A percentile compares a stretch with the other conserved stretches of the same genome.
Conservation (phyloP, 345 rosid species). For the Corchorus olitorius region DNA sequence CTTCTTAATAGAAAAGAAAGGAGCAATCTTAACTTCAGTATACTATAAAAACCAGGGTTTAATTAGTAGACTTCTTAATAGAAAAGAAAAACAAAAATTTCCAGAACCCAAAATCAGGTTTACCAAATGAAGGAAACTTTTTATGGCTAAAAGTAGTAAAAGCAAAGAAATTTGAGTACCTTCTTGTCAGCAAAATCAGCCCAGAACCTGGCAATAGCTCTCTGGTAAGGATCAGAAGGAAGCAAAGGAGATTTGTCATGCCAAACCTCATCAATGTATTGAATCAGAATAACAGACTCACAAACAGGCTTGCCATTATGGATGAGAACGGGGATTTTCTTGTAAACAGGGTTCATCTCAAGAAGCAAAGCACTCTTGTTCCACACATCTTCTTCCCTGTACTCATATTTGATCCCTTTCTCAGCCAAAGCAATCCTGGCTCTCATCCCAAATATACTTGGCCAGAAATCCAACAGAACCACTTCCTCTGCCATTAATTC, state of each 20-base stretch:
- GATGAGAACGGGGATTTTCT: slow-evolving; percentile 21
- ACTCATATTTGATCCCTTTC: slow-evolving; percentile 18
- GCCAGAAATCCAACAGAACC: slow-evolving; percentile 19
- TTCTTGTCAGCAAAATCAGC: slow-evolving; percentile 26
- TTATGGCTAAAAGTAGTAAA: too few species aligned
- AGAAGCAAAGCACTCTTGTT: slow-evolving; percentile 23
- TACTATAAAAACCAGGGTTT: too few species aligned
- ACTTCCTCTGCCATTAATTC: not conserved
- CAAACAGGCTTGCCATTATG: slow-evolving; percentile 23
- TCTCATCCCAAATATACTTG: slow-evolving; percentile 22
- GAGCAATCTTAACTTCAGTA: too few species aligned
- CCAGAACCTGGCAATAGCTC: slow-evolving; percentile 24
- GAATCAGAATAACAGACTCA: slow-evolving; percentile 26
- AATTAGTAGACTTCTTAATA: too few species aligned
- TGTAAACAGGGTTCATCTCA: slow-evolving; percentile 23
- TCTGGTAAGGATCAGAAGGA: slow-evolving; percentile 24
- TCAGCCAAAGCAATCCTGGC: slow-evolving; percentile 21
- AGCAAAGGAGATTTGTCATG: slow-evolving; percentile 6
- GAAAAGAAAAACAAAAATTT: too few species aligned
- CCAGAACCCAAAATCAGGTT: too few species aligned
- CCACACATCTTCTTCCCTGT: slow-evolving; percentile 17
- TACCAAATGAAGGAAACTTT: too few species aligned
- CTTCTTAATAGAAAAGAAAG: too few species aligned
- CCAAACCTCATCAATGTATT: slow-evolving; percentile 34
- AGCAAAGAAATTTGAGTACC: not conserved